A percentile compares a stretch with the other conserved stretches of the same genome.
phyloP scores from a whole-genome alignment of 768 basidiomycete genomes.

The Tremella yokohamensis region DNA sequence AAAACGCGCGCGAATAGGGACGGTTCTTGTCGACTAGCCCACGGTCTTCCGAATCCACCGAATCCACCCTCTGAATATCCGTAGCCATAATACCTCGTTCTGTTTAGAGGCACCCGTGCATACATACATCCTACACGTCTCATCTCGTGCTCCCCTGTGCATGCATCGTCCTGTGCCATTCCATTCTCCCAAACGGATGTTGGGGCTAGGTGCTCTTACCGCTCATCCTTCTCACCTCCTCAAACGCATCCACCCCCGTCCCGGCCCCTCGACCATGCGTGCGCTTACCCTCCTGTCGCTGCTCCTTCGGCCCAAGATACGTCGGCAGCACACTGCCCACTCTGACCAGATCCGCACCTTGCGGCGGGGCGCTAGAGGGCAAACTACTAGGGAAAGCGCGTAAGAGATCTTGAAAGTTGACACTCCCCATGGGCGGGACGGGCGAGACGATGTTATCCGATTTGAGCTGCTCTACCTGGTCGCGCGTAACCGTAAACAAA shows the following conservation, averaged over 20 bases:
- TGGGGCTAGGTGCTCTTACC: slow-evolving; percentile 1
- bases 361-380: slow-evolving; percentile 43
- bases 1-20: too few relatives aligned
- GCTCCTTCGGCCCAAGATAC: slow-evolving; percentile 51
- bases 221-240: slow-evolving; percentile 31
- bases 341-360: slow-evolving; percentile 54
- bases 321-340: slow-evolving; percentile 60
- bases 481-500: slow-evolving; percentile 66
- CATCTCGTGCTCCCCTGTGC: too few relatives aligned
- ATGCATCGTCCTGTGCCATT: neutral
- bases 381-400: slow-evolving; percentile 38
- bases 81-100: too few relatives aligned
- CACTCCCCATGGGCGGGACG: slow-evolving; percentile 33
- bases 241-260: slow-evolving; percentile 16
- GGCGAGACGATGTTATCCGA: slow-evolving; percentile 57
- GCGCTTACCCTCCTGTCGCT: slow-evolving; percentile 41
- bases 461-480: slow-evolving; percentile 65
- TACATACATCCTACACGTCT: too few relatives aligned
- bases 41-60: too few relatives aligned
- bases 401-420: slow-evolving; percentile 45
- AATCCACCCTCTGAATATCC: too few relatives aligned
- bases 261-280: slow-evolving; percentile 44
- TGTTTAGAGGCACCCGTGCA: too few relatives aligned
- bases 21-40: too few relatives aligned
- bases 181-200: neutral